Conservation (phyloP, 345 rosid genomes). For the Hypericum androsaemum region DNA sequence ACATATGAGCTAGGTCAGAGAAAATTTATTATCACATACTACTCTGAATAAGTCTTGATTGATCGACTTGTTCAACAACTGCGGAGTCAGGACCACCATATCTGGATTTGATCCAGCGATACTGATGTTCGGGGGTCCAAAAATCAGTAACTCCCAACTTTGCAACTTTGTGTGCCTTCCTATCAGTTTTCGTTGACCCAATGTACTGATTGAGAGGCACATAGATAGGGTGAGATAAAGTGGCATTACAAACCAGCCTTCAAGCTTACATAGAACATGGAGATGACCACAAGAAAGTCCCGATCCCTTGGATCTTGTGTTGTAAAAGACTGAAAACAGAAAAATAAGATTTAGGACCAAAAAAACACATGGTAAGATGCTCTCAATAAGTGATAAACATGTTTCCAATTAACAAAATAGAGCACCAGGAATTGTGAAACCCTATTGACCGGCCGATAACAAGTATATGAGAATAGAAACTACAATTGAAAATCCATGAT, state of each 20-base stretch:
- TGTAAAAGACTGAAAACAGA: constrained; percentile 55
- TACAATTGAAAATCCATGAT: no score
- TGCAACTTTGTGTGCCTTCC: constrained; percentile 69
- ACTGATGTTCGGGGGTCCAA: constrained; percentile 94
- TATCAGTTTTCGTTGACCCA: constrained; percentile 72
- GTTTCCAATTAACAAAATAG: not conserved
- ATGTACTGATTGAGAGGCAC: constrained; percentile 41
- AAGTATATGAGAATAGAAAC: no score
- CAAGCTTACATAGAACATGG: constrained; percentile 1
- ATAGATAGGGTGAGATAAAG: not conserved
- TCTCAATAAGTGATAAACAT: constrained; percentile 1
- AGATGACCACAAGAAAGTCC: constrained; percentile 27
- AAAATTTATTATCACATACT: constrained; percentile 26
- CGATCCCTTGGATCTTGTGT: constrained; percentile 83
- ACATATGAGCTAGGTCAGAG: not conserved
- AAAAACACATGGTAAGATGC: not conserved
- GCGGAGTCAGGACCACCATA: constrained; percentile 74
- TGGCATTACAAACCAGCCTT: constrained; percentile 3
- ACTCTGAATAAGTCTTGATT: constrained; percentile 62
- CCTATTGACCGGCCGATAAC: no score
- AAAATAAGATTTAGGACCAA: not conserved
- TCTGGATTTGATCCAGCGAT: constrained; percentile 78
- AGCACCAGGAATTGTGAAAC: no score
- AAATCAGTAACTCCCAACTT: constrained; percentile 58
- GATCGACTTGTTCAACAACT: constrained; percentile 57